phyloP scores from a whole-genome alignment of 2,329 filamentous ascomycete genomes.

The Fusarium buxicola region DNA sequence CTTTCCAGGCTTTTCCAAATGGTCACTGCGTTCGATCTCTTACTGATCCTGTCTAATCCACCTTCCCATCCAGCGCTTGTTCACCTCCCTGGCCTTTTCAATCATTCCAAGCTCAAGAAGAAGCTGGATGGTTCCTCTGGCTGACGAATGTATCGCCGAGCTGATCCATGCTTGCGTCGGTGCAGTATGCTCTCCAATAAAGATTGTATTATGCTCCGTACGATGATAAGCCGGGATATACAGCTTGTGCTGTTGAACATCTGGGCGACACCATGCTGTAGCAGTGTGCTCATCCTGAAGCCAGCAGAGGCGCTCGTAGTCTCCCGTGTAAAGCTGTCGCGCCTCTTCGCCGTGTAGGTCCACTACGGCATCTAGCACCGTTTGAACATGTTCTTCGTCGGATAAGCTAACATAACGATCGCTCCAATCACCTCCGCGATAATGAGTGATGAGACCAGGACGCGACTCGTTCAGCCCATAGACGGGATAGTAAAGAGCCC shows the following conservation, averaged over 20 bases:
- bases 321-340: background rate
- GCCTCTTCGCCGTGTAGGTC: conserved; percentile 16
- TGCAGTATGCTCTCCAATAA: conserved; percentile 75
- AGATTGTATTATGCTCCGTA: conserved; percentile 75
- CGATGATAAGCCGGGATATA: conserved; percentile 80
- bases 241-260: conserved; percentile 73
- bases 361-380: conserved; percentile 19
- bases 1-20: too few relatives aligned
- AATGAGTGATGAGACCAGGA: conserved; percentile 71
- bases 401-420: conserved; percentile 6
- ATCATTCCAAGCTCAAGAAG: conserved; percentile 49
- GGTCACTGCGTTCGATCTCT: background rate
- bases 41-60: background rate
- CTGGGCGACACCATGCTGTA: conserved; percentile 68
- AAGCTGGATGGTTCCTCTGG: conserved; percentile 65
- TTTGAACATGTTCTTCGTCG: conserved; percentile 49
- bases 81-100: conserved; percentile 33
- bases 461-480: conserved; percentile 74
- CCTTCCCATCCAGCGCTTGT: conserved; percentile 15
- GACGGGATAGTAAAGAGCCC: conserved; percentile 73
- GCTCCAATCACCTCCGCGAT: conserved; percentile 57
- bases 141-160: conserved; percentile 75
- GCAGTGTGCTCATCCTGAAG: conserved; percentile 17
- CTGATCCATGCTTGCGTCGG: conserved; percentile 80
- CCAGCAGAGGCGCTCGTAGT: conserved; percentile 28